These are phyloP conservation scores for Colletotrichum costaricense DNA, from an alignment of 2,329 filamentous ascomycete species.

Conservation along the genomic window DNA sequence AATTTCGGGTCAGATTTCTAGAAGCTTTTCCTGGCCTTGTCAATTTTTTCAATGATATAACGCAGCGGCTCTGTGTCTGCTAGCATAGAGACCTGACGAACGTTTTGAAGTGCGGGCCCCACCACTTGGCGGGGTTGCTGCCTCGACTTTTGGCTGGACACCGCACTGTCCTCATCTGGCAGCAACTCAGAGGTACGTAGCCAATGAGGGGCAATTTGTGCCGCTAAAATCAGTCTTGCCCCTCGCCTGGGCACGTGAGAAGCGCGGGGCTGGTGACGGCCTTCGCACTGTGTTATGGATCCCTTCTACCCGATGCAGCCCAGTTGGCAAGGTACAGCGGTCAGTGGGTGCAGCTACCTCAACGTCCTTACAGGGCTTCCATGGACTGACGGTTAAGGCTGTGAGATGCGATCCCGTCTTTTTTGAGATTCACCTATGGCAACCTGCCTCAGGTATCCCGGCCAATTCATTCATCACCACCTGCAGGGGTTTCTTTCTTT, in stretches of 20 bases:
- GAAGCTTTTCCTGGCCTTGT: neutral
- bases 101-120: conserved; percentile 15
- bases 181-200: neutral
- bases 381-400: conserved; percentile 9
- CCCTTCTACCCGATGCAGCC: conserved; percentile 17
- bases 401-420: conserved; percentile 3
- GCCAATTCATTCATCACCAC: neutral
- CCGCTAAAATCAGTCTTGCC: neutral
- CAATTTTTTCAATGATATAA: conserved; percentile 5
- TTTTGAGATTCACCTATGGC: conserved; percentile 15
- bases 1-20: neutral
- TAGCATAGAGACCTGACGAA: conserved; percentile 17
- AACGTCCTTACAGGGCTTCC: neutral
- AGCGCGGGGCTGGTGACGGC: neutral
- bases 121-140: conserved; percentile 21
- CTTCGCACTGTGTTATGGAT: neutral
- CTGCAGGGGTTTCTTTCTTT: neutral
- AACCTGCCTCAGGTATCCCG: conserved; percentile 27
- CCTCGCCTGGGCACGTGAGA: conserved; percentile 11
- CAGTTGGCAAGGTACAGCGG: neutral
- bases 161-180: conserved; percentile 17
- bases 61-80: conserved; percentile 9
- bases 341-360: neutral
- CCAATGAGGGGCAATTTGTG: conserved; percentile 22
- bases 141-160: neutral